These are phyloP conservation scores for Malus hybrid DNA, from an alignment of 331 rosid species.

Conservation along the genomic window DNA sequence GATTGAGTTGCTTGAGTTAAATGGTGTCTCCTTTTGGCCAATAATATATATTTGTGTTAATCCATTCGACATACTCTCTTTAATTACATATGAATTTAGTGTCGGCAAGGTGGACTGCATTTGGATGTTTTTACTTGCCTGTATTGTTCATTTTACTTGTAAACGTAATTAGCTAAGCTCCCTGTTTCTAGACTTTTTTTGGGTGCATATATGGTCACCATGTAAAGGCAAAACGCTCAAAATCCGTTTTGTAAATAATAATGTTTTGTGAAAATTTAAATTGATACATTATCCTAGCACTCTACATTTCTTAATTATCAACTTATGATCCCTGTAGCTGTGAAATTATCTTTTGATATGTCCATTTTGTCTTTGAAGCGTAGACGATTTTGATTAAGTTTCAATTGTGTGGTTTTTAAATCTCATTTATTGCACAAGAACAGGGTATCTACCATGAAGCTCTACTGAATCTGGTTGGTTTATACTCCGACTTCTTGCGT, in stretches of 20 bases:
- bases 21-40: no score
- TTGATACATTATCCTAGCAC: background rate
- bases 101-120: no score
- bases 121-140: background rate
- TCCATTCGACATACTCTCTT: no score
- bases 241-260: background rate
- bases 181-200: background rate
- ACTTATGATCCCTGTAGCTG: background rate
- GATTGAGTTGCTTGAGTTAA: no score
- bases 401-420: background rate
- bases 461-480: slow-evolving; percentile 20
- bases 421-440: background rate
- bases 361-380: background rate
- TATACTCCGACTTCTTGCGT: slow-evolving; percentile 23
- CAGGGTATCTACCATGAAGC: slow-evolving; percentile 22
- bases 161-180: background rate
- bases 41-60: no score
- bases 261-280: background rate
- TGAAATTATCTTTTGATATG: background rate
- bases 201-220: background rate
- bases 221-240: background rate
- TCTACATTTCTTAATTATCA: background rate
- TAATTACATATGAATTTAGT: no score
- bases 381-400: background rate
- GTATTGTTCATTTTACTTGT: background rate